Evolutionary conservation across 148 eudicot genomes (phyloP), one percentile per base, ranked within the genome.

Genomic region (Camellia japonica): DNA sequence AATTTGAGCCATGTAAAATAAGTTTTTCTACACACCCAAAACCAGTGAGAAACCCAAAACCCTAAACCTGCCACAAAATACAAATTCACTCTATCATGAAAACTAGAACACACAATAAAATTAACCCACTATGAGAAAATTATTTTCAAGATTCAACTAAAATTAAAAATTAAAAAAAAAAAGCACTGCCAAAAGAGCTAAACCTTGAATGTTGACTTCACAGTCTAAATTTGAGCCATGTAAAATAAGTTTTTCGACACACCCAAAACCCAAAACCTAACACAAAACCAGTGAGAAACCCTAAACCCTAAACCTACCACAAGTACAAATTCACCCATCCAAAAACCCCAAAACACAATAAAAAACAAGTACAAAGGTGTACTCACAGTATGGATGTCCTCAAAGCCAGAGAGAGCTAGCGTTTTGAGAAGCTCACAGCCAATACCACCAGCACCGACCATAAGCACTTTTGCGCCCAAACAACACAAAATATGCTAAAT

Each of bases 371-470:
- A 73, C 54, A 43, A 66, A 55, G 52, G 38, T 54, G 7, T 16
- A 82, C 91, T 87, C 42, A 95, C 99, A 14, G 93, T 92, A 71
- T 95, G 99, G 77, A 95, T 93, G 76, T 95, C 94, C 56, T 82
- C 74, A 80, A 95, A 95, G 41, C 99, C 99, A 20, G 99, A 93
- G n/a, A 95, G 92, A 81, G 93, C 94, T 5, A 95, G 89, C 75
- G 97, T 93, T 83, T 95, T 95, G 88, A 95, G 97, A 20, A 95
- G 94, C 86, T 95, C 99, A 68, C 99, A 95, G 5, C 99, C 99
- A 78, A 95, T 93, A 46, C 99, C 99, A 84, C 99, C 99, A 74
- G 99, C 99, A 59, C 99, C 99, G 6, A 95, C 99, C 97, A 95
- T 95, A 43, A 95, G 88, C 85, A 93, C 97, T 84, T 92, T 91